phyloP scores from a whole-genome alignment of 2,329 filamentous ascomycete genomes.

The Stagonosporopsis chrysanthemi region DNA sequence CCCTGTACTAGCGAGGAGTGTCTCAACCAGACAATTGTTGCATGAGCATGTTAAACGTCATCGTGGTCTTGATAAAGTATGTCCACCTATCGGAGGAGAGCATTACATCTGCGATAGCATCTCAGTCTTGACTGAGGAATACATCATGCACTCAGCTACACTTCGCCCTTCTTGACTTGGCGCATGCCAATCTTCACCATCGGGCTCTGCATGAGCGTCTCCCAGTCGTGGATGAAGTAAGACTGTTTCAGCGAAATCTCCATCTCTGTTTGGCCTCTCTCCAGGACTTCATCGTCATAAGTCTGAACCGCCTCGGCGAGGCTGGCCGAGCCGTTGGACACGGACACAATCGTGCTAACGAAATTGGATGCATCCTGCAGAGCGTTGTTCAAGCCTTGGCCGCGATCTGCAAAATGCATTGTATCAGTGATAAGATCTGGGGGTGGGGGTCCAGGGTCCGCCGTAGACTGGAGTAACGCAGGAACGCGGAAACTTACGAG shows the following conservation, averaged over 20 bases:
- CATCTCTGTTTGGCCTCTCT: slow-evolving; percentile 56
- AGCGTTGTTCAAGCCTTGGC: slow-evolving; percentile 48
- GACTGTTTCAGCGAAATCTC: slow-evolving; percentile 54
- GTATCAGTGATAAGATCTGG: slow-evolving; percentile 15
- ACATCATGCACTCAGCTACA: slow-evolving; percentile 8
- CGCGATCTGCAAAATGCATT: slow-evolving; percentile 36
- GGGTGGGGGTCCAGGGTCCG: slow-evolving; percentile 19
- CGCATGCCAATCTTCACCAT: slow-evolving; percentile 37
- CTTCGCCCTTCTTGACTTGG: slow-evolving; percentile 20
- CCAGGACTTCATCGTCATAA: slow-evolving; percentile 49
- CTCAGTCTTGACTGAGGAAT: slow-evolving; percentile 1
- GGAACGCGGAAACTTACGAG: slow-evolving; percentile 27
- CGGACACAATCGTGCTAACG: slow-evolving; percentile 25
- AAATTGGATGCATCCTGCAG: slow-evolving; percentile 41
- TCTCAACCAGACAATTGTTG: neutral
- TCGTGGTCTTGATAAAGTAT: neutral
- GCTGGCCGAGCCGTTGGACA: slow-evolving; percentile 12
- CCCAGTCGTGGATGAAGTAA: slow-evolving; percentile 56
- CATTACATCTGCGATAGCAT: neutral
- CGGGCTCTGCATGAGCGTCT: slow-evolving; percentile 36
- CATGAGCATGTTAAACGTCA: neutral
- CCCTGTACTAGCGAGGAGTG: neutral
- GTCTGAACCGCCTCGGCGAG: slow-evolving; percentile 30
- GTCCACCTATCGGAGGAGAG: neutral
- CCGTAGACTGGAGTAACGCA: slow-evolving; percentile 11